Evolutionary conservation across 2,329 filamentous ascomycete genomes (phyloP).

Genomic region (Hortaea werneckii): DNA sequence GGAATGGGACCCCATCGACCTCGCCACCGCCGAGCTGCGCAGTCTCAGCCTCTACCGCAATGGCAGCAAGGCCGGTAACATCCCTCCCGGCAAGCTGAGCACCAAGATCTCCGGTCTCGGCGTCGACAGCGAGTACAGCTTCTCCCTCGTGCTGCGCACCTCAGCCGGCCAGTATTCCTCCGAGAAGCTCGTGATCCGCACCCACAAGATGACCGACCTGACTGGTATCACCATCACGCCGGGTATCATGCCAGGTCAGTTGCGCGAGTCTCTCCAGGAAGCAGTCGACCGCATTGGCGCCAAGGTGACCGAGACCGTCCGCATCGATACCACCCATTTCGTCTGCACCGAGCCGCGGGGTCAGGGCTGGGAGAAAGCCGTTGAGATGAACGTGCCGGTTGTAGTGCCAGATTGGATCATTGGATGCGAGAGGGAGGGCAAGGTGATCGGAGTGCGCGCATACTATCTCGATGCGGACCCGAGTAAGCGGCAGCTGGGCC

Average conservation of each 20-base stretch:
- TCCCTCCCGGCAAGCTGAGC: conserved; percentile 81
- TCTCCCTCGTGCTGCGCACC: conserved; percentile 84
- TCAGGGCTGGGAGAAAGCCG: conserved; percentile 86
- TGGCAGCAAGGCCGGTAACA: conserved; percentile 90
- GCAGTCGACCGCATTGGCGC: conserved; percentile 85
- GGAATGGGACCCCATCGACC: conserved; percentile 91
- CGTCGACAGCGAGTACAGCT: conserved; percentile 93
- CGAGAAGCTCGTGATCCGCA: conserved; percentile 75
- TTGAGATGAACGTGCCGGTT: conserved; percentile 95
- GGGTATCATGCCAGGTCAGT: conserved; percentile 65
- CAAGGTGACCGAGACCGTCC: conserved; percentile 77
- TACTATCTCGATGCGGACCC: conserved; percentile 90
- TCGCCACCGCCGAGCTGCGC: conserved; percentile 84
- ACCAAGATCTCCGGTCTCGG: conserved; percentile 95
- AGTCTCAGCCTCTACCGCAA: conserved; percentile 89
- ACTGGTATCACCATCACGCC: conserved; percentile 91
- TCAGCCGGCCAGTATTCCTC: conserved; percentile 78
- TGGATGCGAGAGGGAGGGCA: conserved; percentile 85
- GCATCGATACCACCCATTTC: conserved; percentile 97
- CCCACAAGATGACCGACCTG: conserved; percentile 97
- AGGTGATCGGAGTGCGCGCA: conserved; percentile 86
- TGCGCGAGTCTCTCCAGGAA: conserved; percentile 60
- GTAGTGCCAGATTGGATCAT: conserved; percentile 96
- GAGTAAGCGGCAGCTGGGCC: conserved; percentile 45
- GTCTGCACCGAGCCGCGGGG: conserved; percentile 91